These are phyloP conservation scores for Aspergillus phoenicis DNA, from an alignment of 2,329 filamentous ascomycete genomes.

Conservation along the genomic window DNA sequence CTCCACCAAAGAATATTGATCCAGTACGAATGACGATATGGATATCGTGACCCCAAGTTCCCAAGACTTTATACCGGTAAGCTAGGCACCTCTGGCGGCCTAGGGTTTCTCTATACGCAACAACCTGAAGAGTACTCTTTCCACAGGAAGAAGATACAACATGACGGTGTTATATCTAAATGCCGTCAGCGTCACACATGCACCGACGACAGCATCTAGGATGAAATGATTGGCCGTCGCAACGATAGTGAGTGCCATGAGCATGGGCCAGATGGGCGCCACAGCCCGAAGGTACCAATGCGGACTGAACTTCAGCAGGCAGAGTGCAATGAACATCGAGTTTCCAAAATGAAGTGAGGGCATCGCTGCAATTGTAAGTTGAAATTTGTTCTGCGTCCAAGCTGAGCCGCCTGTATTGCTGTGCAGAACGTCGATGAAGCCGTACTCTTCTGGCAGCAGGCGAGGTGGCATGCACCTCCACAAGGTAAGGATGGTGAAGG, in stretches of 20 bases:
- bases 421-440: slow-evolving; percentile 53
- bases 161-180: slow-evolving; percentile 27
- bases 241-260: slow-evolving; percentile 60
- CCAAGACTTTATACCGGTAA: background rate
- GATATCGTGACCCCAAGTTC: too few species aligned
- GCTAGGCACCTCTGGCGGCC: background rate
- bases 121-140: slow-evolving; percentile 23
- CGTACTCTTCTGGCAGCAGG: slow-evolving; percentile 47
- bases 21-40: background rate
- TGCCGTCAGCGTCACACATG: slow-evolving; percentile 33
- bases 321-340: slow-evolving; percentile 33
- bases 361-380: slow-evolving; percentile 55
- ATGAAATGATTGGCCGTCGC: slow-evolving; percentile 70
- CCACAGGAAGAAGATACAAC: slow-evolving; percentile 27
- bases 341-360: slow-evolving; percentile 53
- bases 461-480: slow-evolving; percentile 55
- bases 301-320: slow-evolving; percentile 43
- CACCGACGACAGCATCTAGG: slow-evolving; percentile 67
- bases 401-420: slow-evolving; percentile 24
- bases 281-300: slow-evolving; percentile 41
- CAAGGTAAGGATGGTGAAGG: slow-evolving; percentile 51
- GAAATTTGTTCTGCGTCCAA: slow-evolving; percentile 52
- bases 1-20: background rate
- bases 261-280: slow-evolving; percentile 47
- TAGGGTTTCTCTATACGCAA: slow-evolving; percentile 30